phyloP scores from a whole-genome alignment of 495 filamentous ascomycete genomes.

The Penicillium coprophilum region DNA sequence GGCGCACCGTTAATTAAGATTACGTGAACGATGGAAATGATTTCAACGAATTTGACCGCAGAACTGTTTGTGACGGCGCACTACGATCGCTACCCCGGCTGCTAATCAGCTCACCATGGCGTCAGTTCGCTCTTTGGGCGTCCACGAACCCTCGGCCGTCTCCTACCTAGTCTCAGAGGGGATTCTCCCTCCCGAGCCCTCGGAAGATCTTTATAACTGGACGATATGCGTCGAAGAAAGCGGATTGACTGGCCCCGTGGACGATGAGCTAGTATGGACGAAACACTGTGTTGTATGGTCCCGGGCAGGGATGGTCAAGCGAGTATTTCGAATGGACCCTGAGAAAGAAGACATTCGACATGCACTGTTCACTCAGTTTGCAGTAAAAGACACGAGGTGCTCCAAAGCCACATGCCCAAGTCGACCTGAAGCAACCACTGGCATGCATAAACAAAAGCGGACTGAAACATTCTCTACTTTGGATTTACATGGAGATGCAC shows the following conservation, averaged over 20 bases:
- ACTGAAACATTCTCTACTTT: conserved; percentile 21
- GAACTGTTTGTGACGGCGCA: conserved; percentile 25
- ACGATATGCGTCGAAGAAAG: conserved; percentile 48
- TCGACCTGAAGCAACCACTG: conserved; percentile 4
- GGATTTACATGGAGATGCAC: conserved; percentile 23
- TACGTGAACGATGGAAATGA: conserved; percentile 19
- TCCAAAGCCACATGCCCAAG: conserved; percentile 9
- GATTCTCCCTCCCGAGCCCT: conserved; percentile 68
- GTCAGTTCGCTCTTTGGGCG: conserved; percentile 78
- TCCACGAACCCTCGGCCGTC: conserved; percentile 81
- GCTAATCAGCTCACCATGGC: conserved; percentile 63
- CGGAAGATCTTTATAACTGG: conserved; percentile 71
- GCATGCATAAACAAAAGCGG: conserved; percentile 12
- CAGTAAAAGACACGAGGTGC: conserved; percentile 41
- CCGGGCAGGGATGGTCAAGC: conserved; percentile 77
- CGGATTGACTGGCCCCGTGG: conserved; percentile 44
- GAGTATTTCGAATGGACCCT: conserved; percentile 80
- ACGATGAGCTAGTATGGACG: conserved; percentile 88
- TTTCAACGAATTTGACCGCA: conserved; percentile 16
- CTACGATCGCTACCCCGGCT: conserved; percentile 21
- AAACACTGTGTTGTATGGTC: conserved; percentile 88
- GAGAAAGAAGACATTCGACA: conserved; percentile 83
- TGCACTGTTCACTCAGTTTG: conserved; percentile 82
- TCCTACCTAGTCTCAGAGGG: conserved; percentile 80
- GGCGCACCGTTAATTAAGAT: conserved; percentile 5